These are phyloP conservation scores for Suhomyces bokatorum DNA, from an alignment of 1,139 yeast genomes.

Conservation along the genomic window DNA sequence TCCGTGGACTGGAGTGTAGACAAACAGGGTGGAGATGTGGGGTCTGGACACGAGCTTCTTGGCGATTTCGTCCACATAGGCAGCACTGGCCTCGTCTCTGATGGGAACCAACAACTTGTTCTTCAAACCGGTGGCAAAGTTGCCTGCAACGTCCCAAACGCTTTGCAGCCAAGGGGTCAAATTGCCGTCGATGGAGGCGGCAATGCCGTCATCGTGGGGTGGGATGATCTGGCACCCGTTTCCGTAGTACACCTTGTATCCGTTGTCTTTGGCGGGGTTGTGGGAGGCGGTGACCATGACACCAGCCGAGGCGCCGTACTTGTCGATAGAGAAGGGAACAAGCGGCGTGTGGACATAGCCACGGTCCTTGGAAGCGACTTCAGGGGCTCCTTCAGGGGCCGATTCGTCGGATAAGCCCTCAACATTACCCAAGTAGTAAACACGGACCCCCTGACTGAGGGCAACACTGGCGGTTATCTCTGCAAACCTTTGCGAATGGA, in stretches of 20 bases:
- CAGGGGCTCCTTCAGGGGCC: slow-evolving; percentile 2
- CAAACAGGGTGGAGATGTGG: slow-evolving; percentile 45
- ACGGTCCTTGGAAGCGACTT: slow-evolving; percentile 17
- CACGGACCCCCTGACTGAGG: slow-evolving; percentile 63
- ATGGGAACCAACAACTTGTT: slow-evolving; percentile 26
- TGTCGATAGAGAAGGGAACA: slow-evolving; percentile 84
- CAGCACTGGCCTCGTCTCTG: slow-evolving; percentile 32
- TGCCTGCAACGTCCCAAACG: slow-evolving; percentile 50
- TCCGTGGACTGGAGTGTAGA: slow-evolving; percentile 95
- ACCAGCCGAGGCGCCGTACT: slow-evolving; percentile 68
- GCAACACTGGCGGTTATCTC: slow-evolving; percentile 77
- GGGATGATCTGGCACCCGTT: slow-evolving; percentile 97
- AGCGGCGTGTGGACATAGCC: slow-evolving; percentile 81
- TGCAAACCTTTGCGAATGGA: slow-evolving; percentile 77
- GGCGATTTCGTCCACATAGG: slow-evolving; percentile 37
- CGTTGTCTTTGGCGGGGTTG: slow-evolving; percentile 87
- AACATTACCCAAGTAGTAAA: slow-evolving; percentile 57
- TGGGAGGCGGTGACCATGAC: slow-evolving; percentile 98
- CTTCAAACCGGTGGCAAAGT: slow-evolving; percentile 29
- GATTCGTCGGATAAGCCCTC: slow-evolving; percentile 34
- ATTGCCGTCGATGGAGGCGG: slow-evolving; percentile 59
- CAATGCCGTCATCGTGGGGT: slow-evolving; percentile 80
- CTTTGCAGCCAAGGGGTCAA: slow-evolving; percentile 55
- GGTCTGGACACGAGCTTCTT: slow-evolving; percentile 24
- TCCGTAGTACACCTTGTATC: slow-evolving; percentile 89